Evolutionary conservation across 2,329 filamentous ascomycete species (phyloP), one percentile per base, ranked within the genome.

Genomic region (Emericellopsis atlantica): DNA sequence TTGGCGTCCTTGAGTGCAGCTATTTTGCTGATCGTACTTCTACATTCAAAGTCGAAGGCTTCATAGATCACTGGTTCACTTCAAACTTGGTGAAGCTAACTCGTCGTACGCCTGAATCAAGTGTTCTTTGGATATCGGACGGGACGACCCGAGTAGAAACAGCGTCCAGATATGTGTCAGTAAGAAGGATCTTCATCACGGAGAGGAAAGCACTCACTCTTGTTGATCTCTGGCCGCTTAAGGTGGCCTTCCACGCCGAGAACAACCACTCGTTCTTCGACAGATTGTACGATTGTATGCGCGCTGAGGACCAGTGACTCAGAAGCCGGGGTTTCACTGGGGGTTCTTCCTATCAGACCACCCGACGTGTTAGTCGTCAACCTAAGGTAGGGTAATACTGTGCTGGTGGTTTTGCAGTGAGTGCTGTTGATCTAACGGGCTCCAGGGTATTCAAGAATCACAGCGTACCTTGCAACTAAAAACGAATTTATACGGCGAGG

Each of bases 201-300:
- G 29, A 26, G 15, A 9, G 14, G 37, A 21, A 11, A 16, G 11
- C 6, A 40, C 31, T 36, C 15, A 35, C 32, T 32, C 22, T 26
- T 40, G 21, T 40, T 35, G 18, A 32, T 35, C 39, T 32, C 34
- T 24, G 31, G 6, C 5, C 31, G 39, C 16, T 40, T 31, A 40
- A 14, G 18, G 48, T 48, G 33, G 52, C 54, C 55, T 78, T 79
- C 75, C 74, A 79, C 1, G 65, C 65, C 75, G 75, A 80, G 50
- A 76, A 79, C 3, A 73, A 52, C 73, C 72, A 79, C 0, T 73
- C 73, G 8, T 61, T 16, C 14, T 21, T 58, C n/a, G 62, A 55
- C 43, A 62, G 64, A 56, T 79, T 74, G 48, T 76, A 79, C 0
- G 66, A 56, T 35, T 65, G 59, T 0, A 69, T 63, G 54, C 79